Percentiles rank a stretch among this genome's conserved stretches.
phyloP scores from a whole-genome alignment of 768 basidiomycete genomes.

The Pholiota conissans region DNA sequence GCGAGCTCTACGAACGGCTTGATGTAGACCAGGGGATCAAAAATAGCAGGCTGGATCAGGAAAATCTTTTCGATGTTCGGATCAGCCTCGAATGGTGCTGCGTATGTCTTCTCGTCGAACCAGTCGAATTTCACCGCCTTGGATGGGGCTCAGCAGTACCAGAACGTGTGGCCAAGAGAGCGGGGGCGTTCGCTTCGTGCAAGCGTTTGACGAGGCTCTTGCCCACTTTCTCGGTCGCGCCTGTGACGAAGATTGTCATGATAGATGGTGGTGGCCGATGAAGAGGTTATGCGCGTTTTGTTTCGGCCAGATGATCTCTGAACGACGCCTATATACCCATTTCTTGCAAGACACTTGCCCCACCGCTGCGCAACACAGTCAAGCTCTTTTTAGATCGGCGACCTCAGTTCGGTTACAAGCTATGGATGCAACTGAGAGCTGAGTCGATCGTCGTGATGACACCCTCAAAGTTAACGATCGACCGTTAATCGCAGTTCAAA shows the following conservation, averaged over 20 bases:
- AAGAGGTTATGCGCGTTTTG: no score
- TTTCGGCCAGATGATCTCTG: no score
- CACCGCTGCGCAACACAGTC: no score
- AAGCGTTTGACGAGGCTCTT: slow-evolving; percentile 26
- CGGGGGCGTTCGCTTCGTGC: slow-evolving; percentile 19
- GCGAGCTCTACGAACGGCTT: slow-evolving; percentile 33
- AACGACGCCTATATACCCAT: no score
- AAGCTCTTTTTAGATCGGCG: no score
- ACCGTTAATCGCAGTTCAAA: no score
- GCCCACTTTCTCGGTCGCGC: slow-evolving; percentile 34
- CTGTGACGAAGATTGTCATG: slow-evolving; percentile 36
- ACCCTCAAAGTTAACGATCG: no score
- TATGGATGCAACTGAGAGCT: no score
- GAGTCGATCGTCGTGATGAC: no score
- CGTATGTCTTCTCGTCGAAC: slow-evolving; percentile 29
- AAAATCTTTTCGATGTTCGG: slow-evolving; percentile 21
- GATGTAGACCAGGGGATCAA: slow-evolving; percentile 18
- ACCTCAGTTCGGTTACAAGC: no score
- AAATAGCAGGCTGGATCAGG: slow-evolving; percentile 17
- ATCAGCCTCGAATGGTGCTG: slow-evolving; percentile 25
- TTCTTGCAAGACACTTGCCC: no score
- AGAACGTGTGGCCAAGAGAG: slow-evolving; percentile 29
- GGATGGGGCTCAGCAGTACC: slow-evolving; percentile 25
- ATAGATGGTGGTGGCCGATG: neutral
- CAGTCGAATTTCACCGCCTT: slow-evolving; percentile 33